Evolutionary conservation across 164 flowering plant species (phyloP).

Genomic region (Tetrastigma voinierianum): DNA sequence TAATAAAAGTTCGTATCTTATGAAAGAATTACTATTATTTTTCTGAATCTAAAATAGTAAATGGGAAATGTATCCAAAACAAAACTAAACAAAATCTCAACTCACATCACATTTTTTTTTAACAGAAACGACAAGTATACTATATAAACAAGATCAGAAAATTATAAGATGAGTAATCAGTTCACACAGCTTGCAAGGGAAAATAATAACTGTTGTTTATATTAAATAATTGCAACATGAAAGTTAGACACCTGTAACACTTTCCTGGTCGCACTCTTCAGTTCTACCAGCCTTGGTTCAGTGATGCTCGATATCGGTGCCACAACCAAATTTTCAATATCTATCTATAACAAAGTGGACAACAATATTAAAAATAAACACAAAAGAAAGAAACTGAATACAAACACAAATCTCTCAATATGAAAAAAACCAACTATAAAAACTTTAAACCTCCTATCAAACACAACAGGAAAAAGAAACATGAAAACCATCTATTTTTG

Average conservation of each 20-base stretch:
- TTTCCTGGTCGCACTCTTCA: conserved; percentile 94
- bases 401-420: not conserved
- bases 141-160: too few species aligned
- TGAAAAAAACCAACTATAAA: not conserved
- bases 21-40: too few species aligned
- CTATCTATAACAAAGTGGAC: conserved; percentile 45
- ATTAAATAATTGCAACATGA: not conserved
- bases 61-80: too few species aligned
- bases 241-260: conserved; percentile 73
- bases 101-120: too few species aligned
- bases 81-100: too few species aligned
- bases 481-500: too few species aligned
- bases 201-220: not conserved
- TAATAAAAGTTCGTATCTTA: too few species aligned
- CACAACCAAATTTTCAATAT: conserved; percentile 92
- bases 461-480: too few species aligned
- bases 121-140: too few species aligned
- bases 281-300: conserved; percentile 94
- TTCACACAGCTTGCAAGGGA: not conserved
- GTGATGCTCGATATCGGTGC: conserved; percentile 99
- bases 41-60: too few species aligned
- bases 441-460: not conserved
- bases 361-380: not conserved
- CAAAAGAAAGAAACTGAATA: not conserved
- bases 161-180: not conserved